Evolutionary conservation across 805 yeast genomes (phyloP).

Genomic region (Wickerhamomyces rabaulensis): DNA sequence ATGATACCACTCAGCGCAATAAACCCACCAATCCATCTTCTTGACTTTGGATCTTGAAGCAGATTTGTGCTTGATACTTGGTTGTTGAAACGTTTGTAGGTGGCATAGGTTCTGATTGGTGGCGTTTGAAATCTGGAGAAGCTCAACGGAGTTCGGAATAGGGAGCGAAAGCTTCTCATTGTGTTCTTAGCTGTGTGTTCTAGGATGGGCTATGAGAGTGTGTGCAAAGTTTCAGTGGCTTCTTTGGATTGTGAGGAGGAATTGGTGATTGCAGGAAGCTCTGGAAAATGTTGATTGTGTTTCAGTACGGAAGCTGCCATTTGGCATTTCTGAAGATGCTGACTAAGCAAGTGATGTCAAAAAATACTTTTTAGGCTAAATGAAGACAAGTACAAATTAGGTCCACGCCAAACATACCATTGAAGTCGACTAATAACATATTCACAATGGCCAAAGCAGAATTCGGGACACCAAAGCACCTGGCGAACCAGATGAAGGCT

Average conservation of each 20-base stretch:
- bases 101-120: slow-evolving; percentile 24
- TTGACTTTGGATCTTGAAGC: slow-evolving; percentile 23
- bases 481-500: slow-evolving; percentile 73
- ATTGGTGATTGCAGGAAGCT: no score
- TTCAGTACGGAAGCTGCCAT: no score
- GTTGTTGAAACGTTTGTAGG: slow-evolving; percentile 33
- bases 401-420: no score
- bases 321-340: no score
- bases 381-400: not conserved
- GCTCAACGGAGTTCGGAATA: slow-evolving; percentile 1
- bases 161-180: not conserved
- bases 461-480: slow-evolving; percentile 58
- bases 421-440: no score
- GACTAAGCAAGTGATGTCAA: not conserved
- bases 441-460: slow-evolving; percentile 50
- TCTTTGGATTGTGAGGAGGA: no score
- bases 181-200: no score
- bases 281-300: no score
- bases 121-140: not conserved
- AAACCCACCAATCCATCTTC: slow-evolving; percentile 27
- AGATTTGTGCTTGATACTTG: slow-evolving; percentile 7
- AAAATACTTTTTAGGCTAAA: not conserved
- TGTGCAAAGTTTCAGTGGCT: no score
- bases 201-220: no score
- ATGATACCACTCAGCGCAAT: slow-evolving; percentile 31